Evolutionary conservation across 2,329 filamentous ascomycete genomes (phyloP), one percentile per base, ranked within the genome.

Genomic region (Purpureocillium lavendulum): DNA sequence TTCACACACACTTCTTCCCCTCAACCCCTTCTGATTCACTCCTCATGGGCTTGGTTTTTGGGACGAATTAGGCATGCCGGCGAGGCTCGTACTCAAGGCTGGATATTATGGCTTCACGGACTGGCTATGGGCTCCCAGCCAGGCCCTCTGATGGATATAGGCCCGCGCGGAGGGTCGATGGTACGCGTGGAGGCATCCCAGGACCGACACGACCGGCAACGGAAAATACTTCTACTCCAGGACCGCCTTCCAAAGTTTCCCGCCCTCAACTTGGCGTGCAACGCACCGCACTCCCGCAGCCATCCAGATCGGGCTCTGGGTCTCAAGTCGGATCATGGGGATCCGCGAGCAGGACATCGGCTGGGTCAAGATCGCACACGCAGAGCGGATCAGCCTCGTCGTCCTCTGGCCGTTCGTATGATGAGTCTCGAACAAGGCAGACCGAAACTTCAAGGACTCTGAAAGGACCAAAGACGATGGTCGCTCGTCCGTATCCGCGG

Each of bases 291-390:
- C 45, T 52, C 29, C 47, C 55, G 35, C 54, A 53, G 32, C 45
- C 50, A 4, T 36, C 43, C 3, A 30, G 38, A 15, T 49, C 68
- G 5, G 61, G 58, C 29, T 62, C 67, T 28, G 61, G 58, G 29
- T 62, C 67, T 28, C 64, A 68, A 50, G 60, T 62, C 9, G 68
- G 64, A 41, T 63, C 66, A 45, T 65, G 63, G 60, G 61, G 54
- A 29, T 66, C 63, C 14, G 50, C 55, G 3, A 60, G 50, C 29
- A 61, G 56, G 17, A 53, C 55, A 40, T 53, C 51, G 16, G 53
- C 49, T 14, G 50, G 51, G 15, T 55, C 57, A n/a, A 50, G 47
- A 15, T 46, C 55, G 21, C 61, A 60, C 15, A 47, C 51, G 31
- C 53, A 55, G 28, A 54, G 55, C 26, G 51, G 49, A 30, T 61